Evolutionary conservation across 2,329 filamentous ascomycete species (phyloP).

Genomic region (Ophiostoma tasmaniense): DNA sequence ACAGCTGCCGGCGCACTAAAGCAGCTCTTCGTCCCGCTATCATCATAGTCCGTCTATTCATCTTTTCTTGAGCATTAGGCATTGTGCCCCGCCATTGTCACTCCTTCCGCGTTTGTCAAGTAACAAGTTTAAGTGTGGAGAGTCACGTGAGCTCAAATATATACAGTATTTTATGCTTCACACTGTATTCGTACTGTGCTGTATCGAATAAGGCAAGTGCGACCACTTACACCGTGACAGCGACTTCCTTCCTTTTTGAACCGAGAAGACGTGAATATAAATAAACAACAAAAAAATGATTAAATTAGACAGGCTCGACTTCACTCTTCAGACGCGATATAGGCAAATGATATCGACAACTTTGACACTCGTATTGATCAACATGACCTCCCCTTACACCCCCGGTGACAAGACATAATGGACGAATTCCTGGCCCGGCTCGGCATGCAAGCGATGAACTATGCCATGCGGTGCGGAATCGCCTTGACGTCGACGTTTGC

Average conservation of each 20-base stretch:
- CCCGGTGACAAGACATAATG: slow-evolving; percentile 41
- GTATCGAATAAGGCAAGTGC: neutral
- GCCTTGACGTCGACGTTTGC: slow-evolving; percentile 78
- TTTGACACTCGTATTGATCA: neutral
- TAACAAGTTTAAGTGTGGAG: neutral
- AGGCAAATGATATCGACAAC: too few species aligned
- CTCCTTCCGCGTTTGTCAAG: neutral
- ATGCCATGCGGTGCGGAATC: slow-evolving; percentile 82
- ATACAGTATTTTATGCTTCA: neutral
- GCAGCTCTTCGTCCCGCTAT: neutral
- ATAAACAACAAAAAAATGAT: neutral
- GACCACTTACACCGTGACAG: slow-evolving; percentile 1
- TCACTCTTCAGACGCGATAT: neutral
- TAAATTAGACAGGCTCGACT: neutral
- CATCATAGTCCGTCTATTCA: neutral
- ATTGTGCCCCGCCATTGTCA: slow-evolving; percentile 6
- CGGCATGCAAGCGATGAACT: slow-evolving; percentile 72
- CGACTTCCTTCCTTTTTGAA: neutral
- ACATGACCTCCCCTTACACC: neutral
- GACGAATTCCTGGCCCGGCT: slow-evolving; percentile 52
- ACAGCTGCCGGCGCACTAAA: neutral
- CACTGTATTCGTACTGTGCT: neutral
- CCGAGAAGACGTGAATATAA: neutral
- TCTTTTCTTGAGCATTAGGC: neutral
- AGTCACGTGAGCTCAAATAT: neutral